Evolutionary conservation across 116 monocot species (phyloP).

Genomic region (Dioscorea cayenensis): DNA sequence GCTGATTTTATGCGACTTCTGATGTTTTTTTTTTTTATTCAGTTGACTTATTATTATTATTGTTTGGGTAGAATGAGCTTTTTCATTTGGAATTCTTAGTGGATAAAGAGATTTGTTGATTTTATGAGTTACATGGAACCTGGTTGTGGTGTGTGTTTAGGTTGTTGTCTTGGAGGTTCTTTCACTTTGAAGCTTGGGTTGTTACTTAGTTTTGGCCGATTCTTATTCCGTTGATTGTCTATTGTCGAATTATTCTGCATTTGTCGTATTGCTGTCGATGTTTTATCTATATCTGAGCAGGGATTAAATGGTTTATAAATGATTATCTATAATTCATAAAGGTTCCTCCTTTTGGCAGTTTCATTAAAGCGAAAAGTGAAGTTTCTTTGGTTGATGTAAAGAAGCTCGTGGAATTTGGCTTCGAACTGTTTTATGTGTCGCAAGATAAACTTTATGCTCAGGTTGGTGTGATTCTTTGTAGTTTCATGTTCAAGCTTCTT

Average conservation of each 20-base stretch:
- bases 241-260: not conserved
- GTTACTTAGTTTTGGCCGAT: too few relatives aligned
- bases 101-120: not conserved
- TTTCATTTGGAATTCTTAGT: not conserved
- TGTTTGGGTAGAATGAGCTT: not conserved
- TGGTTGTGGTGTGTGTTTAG: not conserved
- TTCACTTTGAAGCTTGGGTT: not conserved
- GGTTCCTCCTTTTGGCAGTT: slow-evolving; percentile 34
- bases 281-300: not conserved
- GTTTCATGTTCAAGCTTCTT: slow-evolving; percentile 1
- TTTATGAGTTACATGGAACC: not conserved
- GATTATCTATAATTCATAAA: not conserved
- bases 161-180: not conserved
- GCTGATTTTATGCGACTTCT: not conserved
- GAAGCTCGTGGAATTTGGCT: slow-evolving; percentile 60
- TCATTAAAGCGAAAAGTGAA: slow-evolving; percentile 89
- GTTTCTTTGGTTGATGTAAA: slow-evolving; percentile 63
- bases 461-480: slow-evolving; percentile 27
- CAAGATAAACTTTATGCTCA: slow-evolving; percentile 89
- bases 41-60: not conserved
- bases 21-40: not conserved
- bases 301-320: not conserved
- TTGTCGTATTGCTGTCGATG: not conserved
- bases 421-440: slow-evolving; percentile 75
- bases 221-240: not conserved